phyloP scores from a whole-genome alignment of 2,329 filamentous ascomycete species.

The Juglanconis sp. region DNA sequence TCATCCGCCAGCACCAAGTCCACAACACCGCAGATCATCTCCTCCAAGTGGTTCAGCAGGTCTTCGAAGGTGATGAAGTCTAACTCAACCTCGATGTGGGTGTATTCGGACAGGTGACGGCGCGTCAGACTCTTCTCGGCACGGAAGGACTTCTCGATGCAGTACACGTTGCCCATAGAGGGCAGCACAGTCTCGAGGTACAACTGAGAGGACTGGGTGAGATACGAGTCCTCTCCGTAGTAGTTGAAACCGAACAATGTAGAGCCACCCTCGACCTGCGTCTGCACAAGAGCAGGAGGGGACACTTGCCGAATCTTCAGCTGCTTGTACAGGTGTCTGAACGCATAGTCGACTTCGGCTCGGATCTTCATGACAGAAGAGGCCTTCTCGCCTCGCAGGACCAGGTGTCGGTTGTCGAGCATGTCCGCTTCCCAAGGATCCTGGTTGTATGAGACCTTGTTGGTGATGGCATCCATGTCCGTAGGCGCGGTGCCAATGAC shows the following conservation, averaged over 20 bases:
- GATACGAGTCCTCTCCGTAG: slow-evolving; percentile 74
- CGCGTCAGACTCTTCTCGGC: slow-evolving; percentile 94
- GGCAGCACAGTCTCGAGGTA: slow-evolving; percentile 95
- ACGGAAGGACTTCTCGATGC: slow-evolving; percentile 97
- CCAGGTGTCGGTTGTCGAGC: slow-evolving; percentile 73
- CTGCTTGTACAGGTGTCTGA: slow-evolving; percentile 75
- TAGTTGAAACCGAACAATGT: slow-evolving; percentile 77
- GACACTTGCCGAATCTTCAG: slow-evolving; percentile 77
- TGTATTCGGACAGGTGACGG: slow-evolving; percentile 93
- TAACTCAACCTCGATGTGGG: slow-evolving; percentile 92
- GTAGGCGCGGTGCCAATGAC: slow-evolving; percentile 77
- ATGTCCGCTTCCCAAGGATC: slow-evolving; percentile 47
- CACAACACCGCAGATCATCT: slow-evolving; percentile 81
- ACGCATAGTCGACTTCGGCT: slow-evolving; percentile 75
- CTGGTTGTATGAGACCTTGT: slow-evolving; percentile 60
- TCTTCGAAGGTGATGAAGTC: slow-evolving; percentile 94
- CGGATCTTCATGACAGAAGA: slow-evolving; percentile 87
- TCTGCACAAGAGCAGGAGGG: slow-evolving; percentile 89
- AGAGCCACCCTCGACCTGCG: slow-evolving; percentile 87
- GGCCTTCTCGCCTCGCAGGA: slow-evolving; percentile 78
- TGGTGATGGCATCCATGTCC: slow-evolving; percentile 89
- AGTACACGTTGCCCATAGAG: slow-evolving; percentile 91
- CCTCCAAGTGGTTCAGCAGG: slow-evolving; percentile 81
- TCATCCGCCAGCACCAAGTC: slow-evolving; percentile 73
- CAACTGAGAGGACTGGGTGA: slow-evolving; percentile 94